These are phyloP conservation scores for Sisymbrium altissimum DNA, from an alignment of 345 rosid genomes.

Conservation along the genomic window DNA sequence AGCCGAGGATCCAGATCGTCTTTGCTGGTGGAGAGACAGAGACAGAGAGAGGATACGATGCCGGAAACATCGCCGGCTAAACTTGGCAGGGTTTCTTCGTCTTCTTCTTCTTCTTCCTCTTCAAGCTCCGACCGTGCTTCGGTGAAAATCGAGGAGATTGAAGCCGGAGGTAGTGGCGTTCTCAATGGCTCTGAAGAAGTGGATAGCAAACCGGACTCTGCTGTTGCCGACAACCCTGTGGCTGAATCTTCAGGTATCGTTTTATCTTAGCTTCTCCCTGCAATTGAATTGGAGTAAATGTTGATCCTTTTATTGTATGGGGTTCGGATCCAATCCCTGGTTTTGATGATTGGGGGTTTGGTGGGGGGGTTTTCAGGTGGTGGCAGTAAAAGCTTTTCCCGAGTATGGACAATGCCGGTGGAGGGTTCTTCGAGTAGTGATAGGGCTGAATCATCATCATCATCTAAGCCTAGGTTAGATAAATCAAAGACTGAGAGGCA, in stretches of 20 bases:
- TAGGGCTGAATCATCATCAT: conserved; percentile 41
- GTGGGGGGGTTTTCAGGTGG: conserved; percentile 11
- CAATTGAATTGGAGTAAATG: neutral
- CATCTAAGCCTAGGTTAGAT: conserved; percentile 50
- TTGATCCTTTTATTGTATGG: neutral
- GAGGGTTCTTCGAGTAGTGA: conserved; percentile 37
- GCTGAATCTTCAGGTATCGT: conserved; percentile 44
- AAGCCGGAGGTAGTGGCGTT: conserved; percentile 35
- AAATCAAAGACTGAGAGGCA: conserved; percentile 74
- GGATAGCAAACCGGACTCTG: conserved; percentile 30
- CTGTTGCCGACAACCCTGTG: conserved; percentile 34
- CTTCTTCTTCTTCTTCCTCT: conserved; percentile 37
- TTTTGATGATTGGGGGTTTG: neutral
- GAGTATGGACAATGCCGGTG: conserved; percentile 35
- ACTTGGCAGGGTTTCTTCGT: conserved; percentile 25
- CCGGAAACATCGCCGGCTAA: conserved; percentile 44
- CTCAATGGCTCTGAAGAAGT: conserved; percentile 34
- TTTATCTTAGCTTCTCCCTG: neutral
- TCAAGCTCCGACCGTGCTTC: conserved; percentile 42
- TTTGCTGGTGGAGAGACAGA: conserved; percentile 13
- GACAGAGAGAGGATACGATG: conserved; percentile 32
- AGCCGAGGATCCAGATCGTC: conserved; percentile 47
- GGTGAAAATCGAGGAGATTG: conserved; percentile 42
- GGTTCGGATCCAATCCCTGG: neutral
- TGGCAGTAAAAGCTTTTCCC: conserved; percentile 42